Evolutionary conservation across 192 early-diverging fungal species (phyloP), one percentile per base, ranked within the genome.

Genomic region (Umbelopsis sp.): DNA sequence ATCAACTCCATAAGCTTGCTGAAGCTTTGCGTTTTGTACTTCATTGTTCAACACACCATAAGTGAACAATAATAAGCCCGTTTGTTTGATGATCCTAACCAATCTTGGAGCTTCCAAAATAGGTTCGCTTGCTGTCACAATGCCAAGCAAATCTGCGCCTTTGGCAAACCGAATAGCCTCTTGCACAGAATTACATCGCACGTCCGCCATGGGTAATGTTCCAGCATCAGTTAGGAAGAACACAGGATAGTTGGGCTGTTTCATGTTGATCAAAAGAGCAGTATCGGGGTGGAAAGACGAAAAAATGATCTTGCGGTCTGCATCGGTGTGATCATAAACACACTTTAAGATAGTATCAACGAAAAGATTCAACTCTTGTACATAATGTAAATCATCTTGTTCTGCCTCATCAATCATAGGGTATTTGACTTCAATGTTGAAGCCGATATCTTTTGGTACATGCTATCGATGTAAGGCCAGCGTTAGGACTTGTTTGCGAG

Each of bases 391-490:
- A 35, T 86, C 84, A 25, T 88, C 89, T 35, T 82, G 81, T 77
- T 95, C 91, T 46, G 94, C 93, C 73, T 98, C 97, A 67, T 95
- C 90, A 7, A 92, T 80, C 87, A 93, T 92, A 6, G 97, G 97
- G 68, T 97, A 98, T 80, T 98, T 98, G 79, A 98, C 87, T 75
- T 98, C 97, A 65, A 98, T 92, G 71, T 97, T 96, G 73, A 97
- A 98, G 6, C 94, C 95, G 35, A 92, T 87, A 10, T 78, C 72
- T 5, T 78, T 73, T 0, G 95, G 95, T 21, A 97, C 87, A 25
- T 76, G 83, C 85, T 45, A 18, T 48, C 22, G 18, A 15, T 50
- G 20, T 22, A 13, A 61, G 4, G 25, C 6, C 33, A 6, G 22
- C 16, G 21, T 51, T 23, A 21, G 18, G 15, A 25, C 13, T 69